These are phyloP conservation scores for Huntiella moniliformis DNA, from an alignment of 2,329 filamentous ascomycete genomes.

Conservation along the genomic window DNA sequence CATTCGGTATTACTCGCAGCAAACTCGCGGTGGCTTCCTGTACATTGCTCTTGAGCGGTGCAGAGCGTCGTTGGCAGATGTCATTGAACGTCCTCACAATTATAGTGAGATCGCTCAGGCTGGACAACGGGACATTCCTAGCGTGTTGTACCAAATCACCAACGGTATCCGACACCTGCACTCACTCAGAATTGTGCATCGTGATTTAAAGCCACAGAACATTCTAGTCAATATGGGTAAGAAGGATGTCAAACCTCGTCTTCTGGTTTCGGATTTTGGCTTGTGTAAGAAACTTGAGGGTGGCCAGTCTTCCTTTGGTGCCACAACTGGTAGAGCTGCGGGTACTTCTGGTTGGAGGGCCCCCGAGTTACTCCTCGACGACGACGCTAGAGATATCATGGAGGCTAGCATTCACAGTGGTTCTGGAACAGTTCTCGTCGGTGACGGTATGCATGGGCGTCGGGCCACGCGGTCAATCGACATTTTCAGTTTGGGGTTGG, in stretches of 20 bases:
- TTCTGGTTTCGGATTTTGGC: constrained; percentile 94
- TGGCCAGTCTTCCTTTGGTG: constrained; percentile 83
- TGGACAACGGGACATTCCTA: constrained; percentile 57
- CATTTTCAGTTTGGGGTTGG: constrained; percentile 88
- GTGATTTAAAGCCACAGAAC: constrained; percentile 94
- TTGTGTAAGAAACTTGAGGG: constrained; percentile 94
- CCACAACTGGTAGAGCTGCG: constrained; percentile 80
- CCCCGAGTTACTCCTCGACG: constrained; percentile 73
- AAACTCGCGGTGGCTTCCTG: constrained; percentile 72
- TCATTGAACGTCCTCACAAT: constrained; percentile 56
- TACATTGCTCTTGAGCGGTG: constrained; percentile 95
- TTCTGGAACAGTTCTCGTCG: constrained; percentile 39
- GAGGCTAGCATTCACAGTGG: constrained; percentile 24
- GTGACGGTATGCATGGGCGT: constrained; percentile 25
- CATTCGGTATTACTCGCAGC: constrained; percentile 87
- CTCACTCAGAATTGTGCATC: constrained; percentile 81
- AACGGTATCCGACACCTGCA: constrained; percentile 80
- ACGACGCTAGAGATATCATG: constrained; percentile 34
- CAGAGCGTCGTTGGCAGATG: constrained; percentile 79
- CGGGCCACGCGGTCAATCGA: constrained; percentile 91
- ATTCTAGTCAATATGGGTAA: constrained; percentile 68
- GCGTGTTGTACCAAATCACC: constrained; percentile 73
- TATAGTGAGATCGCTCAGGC: constrained; percentile 52
- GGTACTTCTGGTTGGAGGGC: constrained; percentile 95
- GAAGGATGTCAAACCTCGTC: constrained; percentile 51